Conservation (phyloP, 2,329 filamentous ascomycete genomes). For the Colletotrichum magnum region DNA sequence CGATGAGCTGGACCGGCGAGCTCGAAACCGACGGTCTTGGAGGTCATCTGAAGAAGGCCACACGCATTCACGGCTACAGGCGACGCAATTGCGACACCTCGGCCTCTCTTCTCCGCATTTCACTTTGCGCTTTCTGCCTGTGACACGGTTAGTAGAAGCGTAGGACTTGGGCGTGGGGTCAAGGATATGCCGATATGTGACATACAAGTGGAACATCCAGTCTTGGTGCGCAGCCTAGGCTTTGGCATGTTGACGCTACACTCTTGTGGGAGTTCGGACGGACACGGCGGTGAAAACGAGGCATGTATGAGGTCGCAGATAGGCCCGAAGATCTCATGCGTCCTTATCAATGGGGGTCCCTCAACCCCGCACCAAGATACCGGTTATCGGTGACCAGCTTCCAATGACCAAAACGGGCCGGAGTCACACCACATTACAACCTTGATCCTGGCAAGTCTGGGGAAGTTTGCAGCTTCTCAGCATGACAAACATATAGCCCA, state of each 20-base stretch:
- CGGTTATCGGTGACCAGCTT: background rate
- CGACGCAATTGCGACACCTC: constrained; percentile 7
- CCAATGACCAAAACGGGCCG: background rate
- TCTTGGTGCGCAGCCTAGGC: constrained; percentile 4
- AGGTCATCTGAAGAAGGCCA: constrained; percentile 1
- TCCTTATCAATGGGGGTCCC: no score
- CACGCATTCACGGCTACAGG: background rate
- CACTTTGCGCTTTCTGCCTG: constrained; percentile 6
- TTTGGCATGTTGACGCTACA: background rate
- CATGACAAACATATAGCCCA: background rate
- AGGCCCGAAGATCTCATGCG: no score
- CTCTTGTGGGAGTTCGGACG: no score
- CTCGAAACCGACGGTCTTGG: constrained; percentile 6
- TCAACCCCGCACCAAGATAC: no score
- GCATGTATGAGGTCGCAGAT: no score
- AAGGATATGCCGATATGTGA: no score
- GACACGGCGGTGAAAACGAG: no score
- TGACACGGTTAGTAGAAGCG: no score
- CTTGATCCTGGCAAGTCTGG: background rate
- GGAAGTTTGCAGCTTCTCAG: background rate
- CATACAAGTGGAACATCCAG: constrained; percentile 9
- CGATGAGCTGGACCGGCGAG: background rate
- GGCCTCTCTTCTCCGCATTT: constrained; percentile 22
- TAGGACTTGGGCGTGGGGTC: no score
- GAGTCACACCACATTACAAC: background rate